Percentiles rank a stretch among this genome's conserved stretches.
These are phyloP conservation scores for Saccharomyces pastorianus DNA, from an alignment of 1,139 yeast species.

Conservation along the genomic window DNA sequence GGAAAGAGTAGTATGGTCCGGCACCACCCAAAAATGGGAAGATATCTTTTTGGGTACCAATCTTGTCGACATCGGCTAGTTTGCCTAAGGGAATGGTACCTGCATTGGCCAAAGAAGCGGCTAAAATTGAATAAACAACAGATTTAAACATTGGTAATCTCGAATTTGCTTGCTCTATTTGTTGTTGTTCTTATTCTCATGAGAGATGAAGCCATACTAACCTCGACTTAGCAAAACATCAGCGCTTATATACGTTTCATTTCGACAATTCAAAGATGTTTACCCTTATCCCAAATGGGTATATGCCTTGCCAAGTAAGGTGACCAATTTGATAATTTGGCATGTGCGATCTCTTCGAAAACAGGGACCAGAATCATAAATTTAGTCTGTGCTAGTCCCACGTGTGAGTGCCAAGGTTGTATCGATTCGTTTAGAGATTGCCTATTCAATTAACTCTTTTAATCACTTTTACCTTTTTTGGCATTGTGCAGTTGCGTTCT, in stretches of 20 bases:
- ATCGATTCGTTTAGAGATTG: background rate
- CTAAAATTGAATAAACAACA: background rate
- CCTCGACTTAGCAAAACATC: background rate
- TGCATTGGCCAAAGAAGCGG: background rate
- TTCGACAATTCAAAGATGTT: background rate
- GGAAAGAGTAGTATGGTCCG: conserved; percentile 20
- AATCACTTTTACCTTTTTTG: background rate
- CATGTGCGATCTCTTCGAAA: background rate
- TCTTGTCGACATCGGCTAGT: conserved; percentile 6
- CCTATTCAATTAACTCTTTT: background rate
- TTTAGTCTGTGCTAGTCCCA: background rate
- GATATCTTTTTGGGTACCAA: conserved; percentile 15
- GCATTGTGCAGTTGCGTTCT: background rate
- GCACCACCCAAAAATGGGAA: conserved; percentile 17
- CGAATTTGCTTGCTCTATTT: background rate
- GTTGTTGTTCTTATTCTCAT: background rate
- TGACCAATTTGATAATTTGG: background rate
- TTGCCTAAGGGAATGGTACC: background rate
- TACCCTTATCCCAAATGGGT: background rate
- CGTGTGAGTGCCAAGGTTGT: background rate
- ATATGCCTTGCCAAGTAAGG: background rate
- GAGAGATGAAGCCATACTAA: background rate
- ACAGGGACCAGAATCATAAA: background rate
- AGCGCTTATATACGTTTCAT: background rate
- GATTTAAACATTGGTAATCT: background rate